phyloP scores from a whole-genome alignment of 1,284 basidiomycete species.

The Pterula multifida region DNA sequence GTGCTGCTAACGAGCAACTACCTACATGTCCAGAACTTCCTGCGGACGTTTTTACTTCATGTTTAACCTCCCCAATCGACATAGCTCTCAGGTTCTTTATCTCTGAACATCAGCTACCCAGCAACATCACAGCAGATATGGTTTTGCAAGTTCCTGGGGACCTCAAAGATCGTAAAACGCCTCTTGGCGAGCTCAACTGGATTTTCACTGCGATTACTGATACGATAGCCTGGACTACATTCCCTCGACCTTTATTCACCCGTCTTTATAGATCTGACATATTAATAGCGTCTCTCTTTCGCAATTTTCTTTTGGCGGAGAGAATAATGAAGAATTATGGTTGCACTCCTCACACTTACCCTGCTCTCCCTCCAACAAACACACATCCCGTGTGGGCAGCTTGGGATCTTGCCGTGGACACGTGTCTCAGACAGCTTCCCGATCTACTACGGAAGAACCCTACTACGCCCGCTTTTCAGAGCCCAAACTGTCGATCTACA shows the following conservation, averaged over 20 bases:
- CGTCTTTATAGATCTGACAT: slow-evolving; percentile 92
- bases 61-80: slow-evolving; percentile 96
- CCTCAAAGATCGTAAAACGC: slow-evolving; percentile 91
- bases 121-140: slow-evolving; percentile 77
- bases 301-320: slow-evolving; percentile 94
- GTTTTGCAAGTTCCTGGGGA: slow-evolving; percentile 94
- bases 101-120: slow-evolving; percentile 78
- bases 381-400: slow-evolving; percentile 94
- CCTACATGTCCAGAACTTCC: slow-evolving; percentile 95
- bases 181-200: slow-evolving; percentile 97
- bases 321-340: slow-evolving; percentile 98
- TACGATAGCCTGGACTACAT: slow-evolving; percentile 98
- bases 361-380: slow-evolving; percentile 86
- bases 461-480: background rate
- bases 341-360: slow-evolving; percentile 92
- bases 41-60: slow-evolving; percentile 95
- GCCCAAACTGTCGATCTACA: background rate
- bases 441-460: slow-evolving; percentile 52
- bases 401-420: slow-evolving; percentile 96
- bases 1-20: slow-evolving; percentile 82
- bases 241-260: slow-evolving; percentile 89
- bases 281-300: slow-evolving; percentile 90
- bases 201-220: slow-evolving; percentile 99
- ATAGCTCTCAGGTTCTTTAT: slow-evolving; percentile 93
- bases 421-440: slow-evolving; percentile 89